A percentile compares a stretch with the other conserved stretches of the same genome.
These are phyloP conservation scores for Myxozyma vanderwaltii DNA, from an alignment of 805 yeast genomes.

Conservation along the genomic window DNA sequence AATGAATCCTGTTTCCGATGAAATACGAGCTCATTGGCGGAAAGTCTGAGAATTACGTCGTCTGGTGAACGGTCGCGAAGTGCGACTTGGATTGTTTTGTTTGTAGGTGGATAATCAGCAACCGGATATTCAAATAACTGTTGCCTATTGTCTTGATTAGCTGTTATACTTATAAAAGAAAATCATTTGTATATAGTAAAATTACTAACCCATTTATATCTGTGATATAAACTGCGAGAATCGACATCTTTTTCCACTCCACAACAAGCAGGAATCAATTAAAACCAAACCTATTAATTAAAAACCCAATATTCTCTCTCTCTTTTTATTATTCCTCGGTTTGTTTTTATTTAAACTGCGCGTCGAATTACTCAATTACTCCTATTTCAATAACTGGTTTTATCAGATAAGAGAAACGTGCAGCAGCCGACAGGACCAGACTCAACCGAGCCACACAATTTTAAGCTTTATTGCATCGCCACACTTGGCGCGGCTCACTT, in stretches of 20 bases:
- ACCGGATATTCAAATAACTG: conserved; percentile 47
- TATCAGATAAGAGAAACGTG: not conserved
- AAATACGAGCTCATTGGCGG: conserved; percentile 40
- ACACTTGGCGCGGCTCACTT: not conserved
- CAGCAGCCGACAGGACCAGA: not conserved
- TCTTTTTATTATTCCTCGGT: too few species aligned
- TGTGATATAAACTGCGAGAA: conserved; percentile 47
- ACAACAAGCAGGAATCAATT: not conserved
- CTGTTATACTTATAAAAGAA: too few species aligned
- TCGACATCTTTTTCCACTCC: conserved; percentile 30
- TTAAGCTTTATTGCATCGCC: not conserved
- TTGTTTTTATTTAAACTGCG: too few species aligned
- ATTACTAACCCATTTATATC: conserved; percentile 47
- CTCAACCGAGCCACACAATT: not conserved
- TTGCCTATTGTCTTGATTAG: conserved; percentile 36
- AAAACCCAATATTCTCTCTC: not conserved
- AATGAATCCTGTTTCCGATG: conserved; percentile 37
- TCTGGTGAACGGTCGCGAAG: conserved; percentile 20
- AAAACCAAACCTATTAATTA: not conserved
- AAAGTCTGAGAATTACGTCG: conserved; percentile 33
- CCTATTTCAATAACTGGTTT: not conserved
- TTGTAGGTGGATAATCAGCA: conserved; percentile 42
- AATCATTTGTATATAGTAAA: too few species aligned
- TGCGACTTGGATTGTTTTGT: conserved; percentile 39
- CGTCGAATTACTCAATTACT: not conserved